Evolutionary conservation across 768 basidiomycete genomes (phyloP).

Genomic region (Leccinum sublutescens): DNA sequence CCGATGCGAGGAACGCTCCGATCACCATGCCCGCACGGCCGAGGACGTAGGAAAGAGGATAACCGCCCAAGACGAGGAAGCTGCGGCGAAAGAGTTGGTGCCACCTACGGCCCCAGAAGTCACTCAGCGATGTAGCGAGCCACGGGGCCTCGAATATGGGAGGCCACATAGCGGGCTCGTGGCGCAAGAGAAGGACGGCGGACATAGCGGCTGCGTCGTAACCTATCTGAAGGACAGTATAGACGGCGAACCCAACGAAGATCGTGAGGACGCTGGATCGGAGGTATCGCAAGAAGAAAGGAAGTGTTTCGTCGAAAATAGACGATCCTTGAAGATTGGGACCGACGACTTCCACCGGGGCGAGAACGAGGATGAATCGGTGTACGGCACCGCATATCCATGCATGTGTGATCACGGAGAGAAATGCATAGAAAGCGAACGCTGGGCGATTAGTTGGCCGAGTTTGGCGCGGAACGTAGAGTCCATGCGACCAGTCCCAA

Average conservation of each 20-base stretch:
- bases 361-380: conserved; percentile 45
- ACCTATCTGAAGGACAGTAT: conserved; percentile 41
- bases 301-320: conserved; percentile 35
- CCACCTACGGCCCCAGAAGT: conserved; percentile 41
- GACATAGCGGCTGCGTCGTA: conserved; percentile 26
- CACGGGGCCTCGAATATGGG: conserved; percentile 35
- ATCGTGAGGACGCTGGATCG: conserved; percentile 45
- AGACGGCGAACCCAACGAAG: conserved; percentile 43
- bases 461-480: conserved; percentile 35
- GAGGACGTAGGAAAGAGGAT: conserved; percentile 34
- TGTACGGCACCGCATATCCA: conserved; percentile 46
- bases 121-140: conserved; percentile 34
- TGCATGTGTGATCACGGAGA: conserved; percentile 35
- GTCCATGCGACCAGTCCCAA: conserved; percentile 54
- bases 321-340: conserved; percentile 19
- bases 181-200: conserved; percentile 28
- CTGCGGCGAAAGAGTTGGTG: conserved; percentile 35
- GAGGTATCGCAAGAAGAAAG: conserved; percentile 23
- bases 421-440: conserved; percentile 38
- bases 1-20: conserved; percentile 58
- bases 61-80: conserved; percentile 32
- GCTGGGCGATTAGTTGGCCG: conserved; percentile 37
- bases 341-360: conserved; percentile 34
- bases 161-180: conserved; percentile 33
- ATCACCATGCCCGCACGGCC: conserved; percentile 50